Conservation (phyloP, 1,284 basidiomycete species). For the Neolentinus lepideus region DNA sequence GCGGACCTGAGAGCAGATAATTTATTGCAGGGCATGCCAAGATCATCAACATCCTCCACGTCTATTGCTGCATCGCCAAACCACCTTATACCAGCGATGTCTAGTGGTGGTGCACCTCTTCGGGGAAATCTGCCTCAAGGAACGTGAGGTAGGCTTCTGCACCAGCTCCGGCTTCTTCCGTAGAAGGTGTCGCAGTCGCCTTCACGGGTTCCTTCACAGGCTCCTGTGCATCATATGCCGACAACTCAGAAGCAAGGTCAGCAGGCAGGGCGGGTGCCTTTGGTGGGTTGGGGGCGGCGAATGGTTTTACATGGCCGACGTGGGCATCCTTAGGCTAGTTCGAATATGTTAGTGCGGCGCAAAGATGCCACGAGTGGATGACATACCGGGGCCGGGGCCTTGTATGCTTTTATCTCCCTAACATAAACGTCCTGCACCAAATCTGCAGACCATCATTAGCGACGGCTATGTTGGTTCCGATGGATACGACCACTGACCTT, state of each 20-base stretch:
- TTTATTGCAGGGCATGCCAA: background rate
- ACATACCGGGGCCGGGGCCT: constrained; percentile 52
- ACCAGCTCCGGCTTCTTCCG: constrained; percentile 30
- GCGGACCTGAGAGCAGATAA: background rate
- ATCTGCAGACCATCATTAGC: constrained; percentile 41
- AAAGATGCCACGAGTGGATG: background rate
- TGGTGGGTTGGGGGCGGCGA: constrained; percentile 62
- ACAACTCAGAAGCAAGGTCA: constrained; percentile 78
- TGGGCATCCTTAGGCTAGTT: constrained; percentile 77
- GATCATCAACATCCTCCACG: background rate
- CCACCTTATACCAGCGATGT: background rate
- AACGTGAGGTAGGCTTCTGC: constrained; percentile 55
- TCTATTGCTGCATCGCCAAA: background rate
- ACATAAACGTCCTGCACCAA: constrained; percentile 91
- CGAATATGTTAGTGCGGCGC: constrained; percentile 3
- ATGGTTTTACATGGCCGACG: constrained; percentile 72
- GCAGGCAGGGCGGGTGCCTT: constrained; percentile 63
- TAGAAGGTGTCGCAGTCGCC: constrained; percentile 16
- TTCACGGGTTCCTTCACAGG: constrained; percentile 42
- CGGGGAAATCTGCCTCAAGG: constrained; percentile 53
- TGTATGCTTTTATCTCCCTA: constrained; percentile 87
- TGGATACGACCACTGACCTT: constrained; percentile 36
- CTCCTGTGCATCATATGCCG: constrained; percentile 74
- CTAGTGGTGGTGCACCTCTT: constrained; percentile 48
- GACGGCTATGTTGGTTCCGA: background rate